Evolutionary conservation across 108 stramenopile species (phyloP).

Genomic region (Cyclotella baltica): DNA sequence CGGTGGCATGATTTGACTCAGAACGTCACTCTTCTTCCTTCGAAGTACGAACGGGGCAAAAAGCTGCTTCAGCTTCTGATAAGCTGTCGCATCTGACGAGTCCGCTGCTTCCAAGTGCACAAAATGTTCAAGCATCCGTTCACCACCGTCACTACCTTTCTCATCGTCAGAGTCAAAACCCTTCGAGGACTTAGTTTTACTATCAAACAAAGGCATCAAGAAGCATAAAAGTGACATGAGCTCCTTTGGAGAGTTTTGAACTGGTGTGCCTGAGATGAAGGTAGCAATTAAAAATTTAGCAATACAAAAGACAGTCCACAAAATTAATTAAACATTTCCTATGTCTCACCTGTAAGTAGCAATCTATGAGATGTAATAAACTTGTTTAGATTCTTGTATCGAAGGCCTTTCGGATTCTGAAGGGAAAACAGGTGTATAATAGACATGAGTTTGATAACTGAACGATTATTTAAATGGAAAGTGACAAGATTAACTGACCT

Average conservation of each 20-base stretch:
- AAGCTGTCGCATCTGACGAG: conserved; percentile 58
- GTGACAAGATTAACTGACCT: conserved; percentile 23
- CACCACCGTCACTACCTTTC: conserved; percentile 62
- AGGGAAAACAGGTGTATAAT: neutral
- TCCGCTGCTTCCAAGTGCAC: conserved; percentile 61
- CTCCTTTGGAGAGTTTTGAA: conserved; percentile 87
- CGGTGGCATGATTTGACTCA: conserved; percentile 82
- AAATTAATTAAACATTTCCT: neutral
- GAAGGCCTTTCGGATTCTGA: conserved; percentile 68
- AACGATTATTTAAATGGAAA: neutral
- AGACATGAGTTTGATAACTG: neutral
- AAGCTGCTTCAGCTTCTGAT: conserved; percentile 80
- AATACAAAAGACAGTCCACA: neutral
- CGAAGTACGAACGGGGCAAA: conserved; percentile 94
- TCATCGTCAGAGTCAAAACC: conserved; percentile 58
- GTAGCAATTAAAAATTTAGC: neutral
- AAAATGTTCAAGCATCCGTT: conserved; percentile 85
- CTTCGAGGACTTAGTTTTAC: conserved; percentile 41
- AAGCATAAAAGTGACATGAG: conserved; percentile 87
- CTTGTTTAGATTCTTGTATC: conserved; percentile 77
- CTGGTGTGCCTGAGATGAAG: conserved; percentile 53
- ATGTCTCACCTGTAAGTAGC: conserved; percentile 69
- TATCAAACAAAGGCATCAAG: conserved; percentile 85
- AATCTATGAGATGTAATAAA: conserved; percentile 70
- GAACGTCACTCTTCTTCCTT: conserved; percentile 89